Base-by-base conservation (phyloP, 108 stramenopile genomes). In the Cylindrotheca fusiformis region DNA sequence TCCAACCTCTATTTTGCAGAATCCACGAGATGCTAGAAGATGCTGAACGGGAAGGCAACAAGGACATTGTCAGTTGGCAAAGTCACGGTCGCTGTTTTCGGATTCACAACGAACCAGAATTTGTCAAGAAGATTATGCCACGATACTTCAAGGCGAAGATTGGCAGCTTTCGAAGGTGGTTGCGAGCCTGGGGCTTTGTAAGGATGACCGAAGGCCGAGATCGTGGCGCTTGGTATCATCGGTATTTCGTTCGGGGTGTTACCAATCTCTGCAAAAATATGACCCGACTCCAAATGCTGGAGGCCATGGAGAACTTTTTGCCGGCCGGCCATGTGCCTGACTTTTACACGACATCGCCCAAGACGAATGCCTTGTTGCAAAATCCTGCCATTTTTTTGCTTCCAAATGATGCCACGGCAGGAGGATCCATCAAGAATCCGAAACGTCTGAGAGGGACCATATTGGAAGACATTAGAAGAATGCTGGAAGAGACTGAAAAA, bases 1-100 rank as follows among this genome's bases (percentile, higher is more conserved):
- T n/a, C n/a, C 75, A 55, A 72, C 84, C 8, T 90, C 83, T 55
- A 82, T 86, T 8, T 26, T 82, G 62, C 14, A 80, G 75, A 47
- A 71, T 91, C 27, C 87, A 91, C 62, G 62, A 66, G 1, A 75
- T 89, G 69, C 81, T 94, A 2, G 79, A 89, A 41, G 61, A 80
- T 46, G 74, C 80, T 5, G 75, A 71, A 53, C 27, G 20, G 0
- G 87, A 87, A 29, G 76, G 75, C 0, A 48, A 71, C 17, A 78
- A 65, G 3, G 68, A 83, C 46, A 51, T 93, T 49, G 77, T 90
- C n/a, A 86, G 84, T 10, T 93, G 88, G 88, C 73, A 88, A 52
- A 56, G 79, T 14, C 91, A 93, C 31, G 91, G 91, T 25, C 72
- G 91, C 14, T 77, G 79, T 52, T 90, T 93, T 60, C 60, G 60